These are phyloP conservation scores for Luzula sylvatica DNA, from an alignment of 176 grass and related monocot genomes.

Conservation along the genomic window DNA sequence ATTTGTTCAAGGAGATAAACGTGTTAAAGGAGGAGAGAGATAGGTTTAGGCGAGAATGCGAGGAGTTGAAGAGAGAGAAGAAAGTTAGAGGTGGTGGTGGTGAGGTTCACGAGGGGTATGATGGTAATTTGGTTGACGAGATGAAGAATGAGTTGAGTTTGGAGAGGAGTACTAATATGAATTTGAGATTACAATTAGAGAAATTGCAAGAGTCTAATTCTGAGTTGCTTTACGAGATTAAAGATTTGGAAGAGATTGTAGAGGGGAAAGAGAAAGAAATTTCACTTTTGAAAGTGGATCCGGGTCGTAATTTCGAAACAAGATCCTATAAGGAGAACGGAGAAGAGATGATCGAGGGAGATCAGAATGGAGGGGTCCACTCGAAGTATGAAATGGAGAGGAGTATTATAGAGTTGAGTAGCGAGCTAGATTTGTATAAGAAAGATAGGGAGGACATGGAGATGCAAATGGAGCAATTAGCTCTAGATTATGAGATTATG, in stretches of 20 bases:
- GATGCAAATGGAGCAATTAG: slow-evolving; percentile 99
- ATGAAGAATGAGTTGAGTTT: slow-evolving; percentile 67
- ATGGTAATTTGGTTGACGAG: slow-evolving; percentile 42
- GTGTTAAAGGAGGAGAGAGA: slow-evolving; percentile 73
- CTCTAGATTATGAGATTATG: slow-evolving; percentile 93
- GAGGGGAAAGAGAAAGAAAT: slow-evolving; percentile 70
- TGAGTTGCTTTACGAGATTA: slow-evolving; percentile 79
- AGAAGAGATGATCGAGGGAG: slow-evolving; percentile 54
- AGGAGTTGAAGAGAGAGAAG: slow-evolving; percentile 37
- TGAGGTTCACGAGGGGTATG: slow-evolving; percentile 33
- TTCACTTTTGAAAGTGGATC: slow-evolving; percentile 32
- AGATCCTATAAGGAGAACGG: slow-evolving; percentile 32
- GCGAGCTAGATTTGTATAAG: slow-evolving; percentile 71
- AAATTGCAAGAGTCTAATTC: slow-evolving; percentile 98
- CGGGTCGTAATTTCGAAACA: slow-evolving; percentile 27
- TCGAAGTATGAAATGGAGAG: slow-evolving; percentile 40
- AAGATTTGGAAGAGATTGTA: slow-evolving; percentile 88
- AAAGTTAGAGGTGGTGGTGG: slow-evolving; percentile 22
- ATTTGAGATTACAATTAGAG: slow-evolving; percentile 68
- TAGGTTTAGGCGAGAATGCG: slow-evolving; percentile 66
- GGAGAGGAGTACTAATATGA: slow-evolving; percentile 69
- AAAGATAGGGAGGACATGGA: slow-evolving; percentile 82
- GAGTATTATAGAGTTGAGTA: slow-evolving; percentile 64
- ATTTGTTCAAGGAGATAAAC: slow-evolving; percentile 64
- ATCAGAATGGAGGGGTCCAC: slow-evolving; percentile 34